phyloP scores from a whole-genome alignment of 371 early-diverging fungal species.

The Nematocida sp. region DNA sequence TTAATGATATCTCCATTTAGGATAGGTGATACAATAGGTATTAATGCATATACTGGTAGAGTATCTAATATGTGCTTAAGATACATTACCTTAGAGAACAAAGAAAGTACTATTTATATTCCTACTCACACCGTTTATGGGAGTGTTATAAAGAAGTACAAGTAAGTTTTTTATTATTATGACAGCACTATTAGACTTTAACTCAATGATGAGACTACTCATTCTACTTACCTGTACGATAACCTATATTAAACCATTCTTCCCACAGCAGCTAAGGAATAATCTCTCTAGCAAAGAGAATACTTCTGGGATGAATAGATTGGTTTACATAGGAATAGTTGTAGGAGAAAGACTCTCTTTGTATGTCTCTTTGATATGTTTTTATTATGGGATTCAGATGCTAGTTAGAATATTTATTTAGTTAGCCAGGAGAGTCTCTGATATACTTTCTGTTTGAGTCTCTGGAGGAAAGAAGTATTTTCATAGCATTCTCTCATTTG shows the following conservation, averaged over 20 bases:
- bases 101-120: constrained; percentile 10
- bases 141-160: constrained; percentile 17
- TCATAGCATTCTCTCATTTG: constrained; percentile 15
- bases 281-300: constrained; percentile 54
- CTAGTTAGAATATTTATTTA: constrained; percentile 54
- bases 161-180: constrained; percentile 45
- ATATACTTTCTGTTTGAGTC: not conserved
- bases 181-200: constrained; percentile 72
- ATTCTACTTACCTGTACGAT: constrained; percentile 72
- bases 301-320: constrained; percentile 67
- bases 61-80: not conserved
- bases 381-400: constrained; percentile 43
- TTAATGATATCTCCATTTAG: constrained; percentile 6
- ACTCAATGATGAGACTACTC: constrained; percentile 70
- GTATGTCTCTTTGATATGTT: constrained; percentile 52
- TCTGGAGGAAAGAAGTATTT: not conserved
- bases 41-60: constrained; percentile 13
- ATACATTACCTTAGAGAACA: constrained; percentile 24
- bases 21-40: constrained; percentile 23
- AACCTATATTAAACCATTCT: constrained; percentile 70
- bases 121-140: constrained; percentile 22
- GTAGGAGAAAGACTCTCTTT: constrained; percentile 61
- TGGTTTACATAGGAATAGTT: constrained; percentile 54
- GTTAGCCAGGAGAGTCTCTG: not conserved
- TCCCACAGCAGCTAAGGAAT: constrained; percentile 69